Conservation (phyloP, 768 basidiomycete genomes). For the Exsudoporus frostii region DNA sequence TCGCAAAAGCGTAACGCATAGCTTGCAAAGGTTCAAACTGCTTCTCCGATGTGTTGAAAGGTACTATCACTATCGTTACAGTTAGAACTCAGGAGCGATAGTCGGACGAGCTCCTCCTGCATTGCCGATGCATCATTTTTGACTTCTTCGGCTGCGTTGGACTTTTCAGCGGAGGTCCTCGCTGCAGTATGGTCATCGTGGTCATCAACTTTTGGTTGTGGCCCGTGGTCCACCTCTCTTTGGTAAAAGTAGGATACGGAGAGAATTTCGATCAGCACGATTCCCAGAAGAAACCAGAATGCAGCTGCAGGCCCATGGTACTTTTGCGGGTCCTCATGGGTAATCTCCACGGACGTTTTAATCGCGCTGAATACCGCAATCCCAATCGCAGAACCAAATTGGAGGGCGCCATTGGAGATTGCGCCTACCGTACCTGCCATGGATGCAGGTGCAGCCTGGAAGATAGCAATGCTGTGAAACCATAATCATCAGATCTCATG, state of each 20-base stretch:
- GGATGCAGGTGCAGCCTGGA: conserved; percentile 45
- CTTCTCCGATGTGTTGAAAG: not conserved
- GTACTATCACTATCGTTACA: not conserved
- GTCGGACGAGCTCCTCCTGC: not conserved
- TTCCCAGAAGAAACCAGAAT: conserved; percentile 43
- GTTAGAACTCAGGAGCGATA: not conserved
- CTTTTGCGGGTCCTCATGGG: conserved; percentile 28
- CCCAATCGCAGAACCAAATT: conserved; percentile 51
- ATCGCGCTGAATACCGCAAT: conserved; percentile 49
- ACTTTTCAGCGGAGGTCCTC: not conserved
- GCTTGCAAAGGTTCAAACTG: not conserved
- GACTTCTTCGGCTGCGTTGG: not conserved
- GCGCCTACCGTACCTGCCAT: conserved; percentile 54
- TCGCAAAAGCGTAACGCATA: not conserved
- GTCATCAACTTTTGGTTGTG: not conserved
- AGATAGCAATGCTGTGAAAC: conserved; percentile 44
- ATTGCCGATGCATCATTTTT: not conserved
- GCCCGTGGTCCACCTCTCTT: conserved; percentile 12
- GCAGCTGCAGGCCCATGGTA: conserved; percentile 44
- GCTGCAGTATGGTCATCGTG: not conserved
- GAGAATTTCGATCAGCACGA: conserved; percentile 33
- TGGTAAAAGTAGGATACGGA: conserved; percentile 36
- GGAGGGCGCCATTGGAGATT: conserved; percentile 52
- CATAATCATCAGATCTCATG: not conserved
- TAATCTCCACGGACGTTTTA: conserved; percentile 40